Base-by-base conservation (phyloP, 2,329 filamentous ascomycete species). In the Bipolaris zeicola region DNA sequence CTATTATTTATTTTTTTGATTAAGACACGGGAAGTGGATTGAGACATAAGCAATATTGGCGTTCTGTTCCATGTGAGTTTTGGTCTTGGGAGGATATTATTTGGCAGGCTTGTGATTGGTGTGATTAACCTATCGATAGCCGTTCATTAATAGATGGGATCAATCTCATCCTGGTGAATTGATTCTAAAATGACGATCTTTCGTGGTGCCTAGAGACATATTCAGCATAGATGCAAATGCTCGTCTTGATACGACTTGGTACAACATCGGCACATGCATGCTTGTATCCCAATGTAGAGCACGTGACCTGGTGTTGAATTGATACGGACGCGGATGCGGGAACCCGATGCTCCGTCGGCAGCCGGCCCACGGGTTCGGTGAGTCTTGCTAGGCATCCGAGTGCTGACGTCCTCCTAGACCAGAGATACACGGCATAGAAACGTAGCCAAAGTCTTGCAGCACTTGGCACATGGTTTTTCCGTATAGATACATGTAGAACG, bases 301-400 rank as follows among this genome's bases (percentile, higher is more conserved):
- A 45, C 42, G 42, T 45, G 42, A 45, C 28, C 14, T 45, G 42
- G 42, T 45, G 42, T 45, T 45, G 18, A 18, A 28, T 18, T 28
- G 42, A 45, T 45, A 11, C 28, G 10, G 31, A 28, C 16, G 13
- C 16, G n/a, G 18, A 18, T 16, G 8, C 16, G 10, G 42, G 42
- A 26, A 22, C 4, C 44, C 31, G 31, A 37, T 36, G 31, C 36
- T 51, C 39, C 39, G 39, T 34, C 38, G 28, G 24, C 31, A n/a
- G 14, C 49, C 37, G 55, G 55, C 44, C 50, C 50, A 49, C 47
- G 20, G 44, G 54, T 44, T 57, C 50, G 43, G 39, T 22, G 45
- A 38, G 8, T 13, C 37, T 18, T 14, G 50, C 11, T 14, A 8
- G n/a, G 28, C 16, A 28, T 20, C 26, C n/a, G 16, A 14, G 20